phyloP scores from a whole-genome alignment of 1,139 yeast species.

The Lodderomyces elongisporus region DNA sequence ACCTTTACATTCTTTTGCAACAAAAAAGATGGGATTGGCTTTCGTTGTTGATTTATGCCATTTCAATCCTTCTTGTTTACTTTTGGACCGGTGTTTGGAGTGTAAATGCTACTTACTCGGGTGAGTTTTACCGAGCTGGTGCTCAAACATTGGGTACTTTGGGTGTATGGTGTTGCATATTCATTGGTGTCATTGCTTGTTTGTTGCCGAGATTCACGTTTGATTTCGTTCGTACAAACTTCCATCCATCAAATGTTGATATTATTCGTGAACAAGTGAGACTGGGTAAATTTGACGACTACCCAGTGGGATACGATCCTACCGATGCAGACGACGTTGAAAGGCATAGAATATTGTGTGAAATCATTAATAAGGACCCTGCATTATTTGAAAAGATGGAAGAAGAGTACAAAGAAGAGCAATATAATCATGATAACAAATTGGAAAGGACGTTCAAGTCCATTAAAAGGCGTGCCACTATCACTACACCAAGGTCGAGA shows the following conservation, averaged over 20 bases:
- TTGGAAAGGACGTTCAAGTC: slow-evolving; percentile 31
- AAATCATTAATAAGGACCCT: slow-evolving; percentile 33
- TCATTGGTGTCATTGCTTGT: slow-evolving; percentile 43
- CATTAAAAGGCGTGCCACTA: slow-evolving; percentile 31
- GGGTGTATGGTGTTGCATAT: slow-evolving; percentile 48
- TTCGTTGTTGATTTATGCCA: slow-evolving; percentile 40
- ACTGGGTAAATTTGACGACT: slow-evolving; percentile 43
- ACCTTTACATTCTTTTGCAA: slow-evolving; percentile 48
- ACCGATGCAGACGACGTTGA: slow-evolving; percentile 47
- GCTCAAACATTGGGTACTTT: slow-evolving; percentile 50
- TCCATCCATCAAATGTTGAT: slow-evolving; percentile 50
- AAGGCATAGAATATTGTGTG: slow-evolving; percentile 35
- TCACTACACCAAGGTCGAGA: slow-evolving; percentile 15
- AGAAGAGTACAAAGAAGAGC: slow-evolving; percentile 14
- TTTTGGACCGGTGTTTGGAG: slow-evolving; percentile 66
- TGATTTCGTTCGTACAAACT: slow-evolving; percentile 44
- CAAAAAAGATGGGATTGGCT: slow-evolving; percentile 64
- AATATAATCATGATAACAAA: slow-evolving; percentile 18
- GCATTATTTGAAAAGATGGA: slow-evolving; percentile 33
- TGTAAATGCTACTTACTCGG: slow-evolving; percentile 29
- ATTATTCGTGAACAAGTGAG: slow-evolving; percentile 48
- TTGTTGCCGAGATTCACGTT: slow-evolving; percentile 49
- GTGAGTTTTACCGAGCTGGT: slow-evolving; percentile 54
- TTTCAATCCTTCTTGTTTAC: slow-evolving; percentile 49
- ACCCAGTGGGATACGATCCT: slow-evolving; percentile 55